Conservation (phyloP, 495 filamentous ascomycete species). For the Trichoderma asperelloides region DNA sequence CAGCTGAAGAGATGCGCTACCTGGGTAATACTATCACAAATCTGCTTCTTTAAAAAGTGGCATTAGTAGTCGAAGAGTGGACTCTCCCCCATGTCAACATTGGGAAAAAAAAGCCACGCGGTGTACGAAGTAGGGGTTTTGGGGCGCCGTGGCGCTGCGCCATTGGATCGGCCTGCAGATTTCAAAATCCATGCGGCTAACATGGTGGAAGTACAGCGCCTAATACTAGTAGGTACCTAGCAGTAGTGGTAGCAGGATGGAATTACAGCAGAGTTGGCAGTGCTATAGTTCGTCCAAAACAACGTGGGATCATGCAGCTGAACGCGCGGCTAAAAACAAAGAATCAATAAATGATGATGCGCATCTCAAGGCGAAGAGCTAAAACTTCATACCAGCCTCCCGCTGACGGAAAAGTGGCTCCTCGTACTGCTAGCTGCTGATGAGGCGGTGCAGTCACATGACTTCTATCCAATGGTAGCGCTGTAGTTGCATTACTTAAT, state of each 20-base stretch:
- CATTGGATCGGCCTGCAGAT: neutral
- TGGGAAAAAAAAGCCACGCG: neutral
- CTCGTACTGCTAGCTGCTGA: neutral
- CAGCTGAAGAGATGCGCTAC: neutral
- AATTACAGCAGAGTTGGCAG: neutral
- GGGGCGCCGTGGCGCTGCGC: neutral
- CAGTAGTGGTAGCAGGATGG: neutral
- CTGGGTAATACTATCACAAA: too few species aligned
- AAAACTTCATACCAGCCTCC: neutral
- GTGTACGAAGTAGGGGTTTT: neutral
- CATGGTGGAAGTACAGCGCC: too few species aligned
- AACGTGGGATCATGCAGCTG: too few species aligned
- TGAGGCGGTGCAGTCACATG: neutral
- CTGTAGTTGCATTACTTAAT: neutral
- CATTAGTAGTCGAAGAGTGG: too few species aligned
- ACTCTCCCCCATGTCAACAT: too few species aligned
- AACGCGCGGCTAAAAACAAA: too few species aligned
- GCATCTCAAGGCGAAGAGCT: neutral
- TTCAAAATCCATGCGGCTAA: neutral
- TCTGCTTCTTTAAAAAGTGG: too few species aligned
- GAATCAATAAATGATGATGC: neutral
- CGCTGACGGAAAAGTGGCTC: conserved; percentile 4
- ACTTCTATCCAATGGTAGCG: neutral
- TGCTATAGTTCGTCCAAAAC: neutral
- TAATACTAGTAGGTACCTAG: too few species aligned